Base-by-base conservation (phyloP, 768 basidiomycete species). In the Strobilomyces confusus region DNA sequence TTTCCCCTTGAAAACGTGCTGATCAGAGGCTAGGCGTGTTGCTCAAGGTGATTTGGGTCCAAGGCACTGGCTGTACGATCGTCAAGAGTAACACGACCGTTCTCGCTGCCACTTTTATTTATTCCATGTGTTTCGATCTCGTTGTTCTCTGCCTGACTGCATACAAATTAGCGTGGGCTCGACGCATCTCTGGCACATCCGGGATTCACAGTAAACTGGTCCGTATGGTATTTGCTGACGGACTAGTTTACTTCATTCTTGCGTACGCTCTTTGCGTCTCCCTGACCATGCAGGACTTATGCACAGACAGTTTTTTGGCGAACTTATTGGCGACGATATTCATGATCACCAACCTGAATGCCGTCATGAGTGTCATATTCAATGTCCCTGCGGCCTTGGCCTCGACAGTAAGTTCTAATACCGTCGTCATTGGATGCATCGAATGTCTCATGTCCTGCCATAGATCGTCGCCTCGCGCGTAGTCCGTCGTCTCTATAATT, bases 71-170 rank as follows among this genome's bases (percentile, higher is more conserved):
- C 0, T 89, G 87, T 63, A 70, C 72, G 2, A 86, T 89, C 51
- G 73, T 75, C 1, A 62, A 77, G 29, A 84, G 85, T 8, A 79
- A 84, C 63, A 88, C 81, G 65, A 80, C 66, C 9, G 69, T 87
- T 48, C 76, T 88, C 30, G 82, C 84, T 5, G 81, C 83, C 3
- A 83, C 83, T 4, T 89, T 87, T 67, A 83, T 87, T 30, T 89
- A 89, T 59, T 82, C 86, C 29, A 89, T 89, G 87, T 73, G 75
- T 62, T 87, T 89, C 63, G 87, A 89, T 63, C 70, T 86, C 20
- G 53, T 77, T 26, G 83, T 87, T 36, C 74, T 88, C 42, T 54
- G 72, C 23, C 68, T 89, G 58, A 86, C 80, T 34, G 79, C 76
- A 13, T 81, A 78, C 68, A 87, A 84, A 63, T 76, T 89, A 22